A percentile compares a stretch with the other conserved stretches of the same genome.
phyloP scores from a whole-genome alignment of 2,329 filamentous ascomycete genomes.

The Blastomyces gilchristii region DNA sequence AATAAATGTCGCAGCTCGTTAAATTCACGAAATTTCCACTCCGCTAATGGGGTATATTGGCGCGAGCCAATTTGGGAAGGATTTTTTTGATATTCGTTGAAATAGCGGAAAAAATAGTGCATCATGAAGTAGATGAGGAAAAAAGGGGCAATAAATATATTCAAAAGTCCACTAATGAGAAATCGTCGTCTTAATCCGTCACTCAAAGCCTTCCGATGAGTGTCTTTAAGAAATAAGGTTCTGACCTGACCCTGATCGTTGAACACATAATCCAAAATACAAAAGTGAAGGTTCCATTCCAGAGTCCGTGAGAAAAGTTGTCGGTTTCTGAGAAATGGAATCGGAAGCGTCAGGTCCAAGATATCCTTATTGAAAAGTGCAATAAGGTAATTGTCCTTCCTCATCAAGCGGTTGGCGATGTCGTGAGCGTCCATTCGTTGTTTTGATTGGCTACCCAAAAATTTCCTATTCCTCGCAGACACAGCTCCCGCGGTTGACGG shows the following conservation, averaged over 20 bases:
- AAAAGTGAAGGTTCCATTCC: constrained; percentile 84
- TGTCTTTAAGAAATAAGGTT: constrained; percentile 73
- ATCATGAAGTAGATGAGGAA: constrained; percentile 77
- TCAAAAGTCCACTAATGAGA: constrained; percentile 72
- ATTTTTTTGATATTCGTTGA: constrained; percentile 94
- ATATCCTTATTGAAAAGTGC: constrained; percentile 96
- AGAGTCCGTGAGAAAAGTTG: constrained; percentile 82
- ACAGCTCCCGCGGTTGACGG: constrained; percentile 63
- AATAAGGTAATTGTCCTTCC: constrained; percentile 92
- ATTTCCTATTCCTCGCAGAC: constrained; percentile 49
- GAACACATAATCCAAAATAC: constrained; percentile 88
- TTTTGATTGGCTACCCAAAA: constrained; percentile 75
- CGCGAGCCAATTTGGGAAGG: constrained; percentile 77
- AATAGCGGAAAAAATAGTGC: constrained; percentile 89
- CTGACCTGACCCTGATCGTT: constrained; percentile 80
- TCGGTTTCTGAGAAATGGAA: constrained; percentile 70
- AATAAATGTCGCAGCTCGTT: constrained; percentile 94
- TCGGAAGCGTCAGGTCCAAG: constrained; percentile 70
- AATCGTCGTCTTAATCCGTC: constrained; percentile 68
- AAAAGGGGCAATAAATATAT: constrained; percentile 76
- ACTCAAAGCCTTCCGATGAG: constrained; percentile 67
- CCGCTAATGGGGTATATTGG: constrained; percentile 82
- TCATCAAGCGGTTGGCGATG: constrained; percentile 93
- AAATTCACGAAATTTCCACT: constrained; percentile 98
- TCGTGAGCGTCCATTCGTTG: constrained; percentile 92